A percentile compares a stretch with the other conserved stretches of the same genome.
Conservation (phyloP, 1,284 basidiomycete species). For the Trametes hirsuta region DNA sequence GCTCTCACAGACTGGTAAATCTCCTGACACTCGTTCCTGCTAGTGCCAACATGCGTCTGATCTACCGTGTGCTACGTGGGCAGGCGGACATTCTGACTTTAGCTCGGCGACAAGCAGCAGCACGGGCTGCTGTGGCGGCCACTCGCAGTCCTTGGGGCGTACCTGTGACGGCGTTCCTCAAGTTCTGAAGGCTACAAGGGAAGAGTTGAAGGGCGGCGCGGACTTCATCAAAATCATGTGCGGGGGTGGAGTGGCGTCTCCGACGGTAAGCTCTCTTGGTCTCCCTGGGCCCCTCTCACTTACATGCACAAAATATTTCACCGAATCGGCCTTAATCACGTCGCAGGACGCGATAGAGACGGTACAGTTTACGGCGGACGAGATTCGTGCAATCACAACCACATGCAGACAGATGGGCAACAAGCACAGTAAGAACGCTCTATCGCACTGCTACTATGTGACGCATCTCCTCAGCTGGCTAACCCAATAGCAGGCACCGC, state of each 20-base stretch:
- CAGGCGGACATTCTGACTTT: conserved; percentile 48
- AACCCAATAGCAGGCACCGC: conserved; percentile 34
- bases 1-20: conserved; percentile 46
- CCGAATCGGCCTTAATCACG: background rate
- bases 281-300: background rate
- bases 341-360: conserved; percentile 46
- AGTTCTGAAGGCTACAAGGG: conserved; percentile 44
- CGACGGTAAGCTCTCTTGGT: conserved; percentile 29
- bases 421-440: conserved; percentile 35
- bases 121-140: conserved; percentile 46
- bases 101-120: conserved; percentile 26
- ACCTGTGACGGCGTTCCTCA: conserved; percentile 45
- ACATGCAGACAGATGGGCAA: conserved; percentile 48
- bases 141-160: conserved; percentile 36
- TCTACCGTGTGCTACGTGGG: background rate
- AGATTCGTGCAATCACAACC: conserved; percentile 49
- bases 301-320: background rate
- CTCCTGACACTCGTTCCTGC: background rate
- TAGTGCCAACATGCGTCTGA: background rate
- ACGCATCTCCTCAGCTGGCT: background rate
- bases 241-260: conserved; percentile 48
- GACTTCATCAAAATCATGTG: conserved; percentile 50
- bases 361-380: conserved; percentile 49
- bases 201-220: conserved; percentile 49
- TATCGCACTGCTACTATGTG: background rate